Evolutionary conservation across 345 rosid genomes (phyloP).

Genomic region (Populus ilicifolia): DNA sequence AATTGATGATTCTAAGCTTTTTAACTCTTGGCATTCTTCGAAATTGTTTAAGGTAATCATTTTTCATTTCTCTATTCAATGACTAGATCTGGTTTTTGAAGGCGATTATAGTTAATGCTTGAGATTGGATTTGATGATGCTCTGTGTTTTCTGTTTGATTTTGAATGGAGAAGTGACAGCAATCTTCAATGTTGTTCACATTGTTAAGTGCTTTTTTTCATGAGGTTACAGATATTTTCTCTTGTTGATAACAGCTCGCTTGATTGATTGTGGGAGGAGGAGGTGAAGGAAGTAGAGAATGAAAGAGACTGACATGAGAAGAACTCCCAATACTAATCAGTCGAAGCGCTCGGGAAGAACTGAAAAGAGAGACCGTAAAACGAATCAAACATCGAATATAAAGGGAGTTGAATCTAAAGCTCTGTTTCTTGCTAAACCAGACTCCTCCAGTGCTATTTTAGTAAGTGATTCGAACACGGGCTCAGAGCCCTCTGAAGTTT

Average conservation of each 20-base stretch:
- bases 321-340: constrained; percentile 45
- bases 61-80: no score
- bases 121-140: background rate
- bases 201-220: background rate
- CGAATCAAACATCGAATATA: constrained; percentile 29
- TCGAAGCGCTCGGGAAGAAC: constrained; percentile 49
- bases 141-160: background rate
- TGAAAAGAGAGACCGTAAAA: constrained; percentile 47
- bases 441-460: constrained; percentile 19
- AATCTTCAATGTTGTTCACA: no score
- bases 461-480: constrained; percentile 58
- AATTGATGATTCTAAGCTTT: no score
- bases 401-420: constrained; percentile 49
- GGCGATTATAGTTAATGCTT: background rate
- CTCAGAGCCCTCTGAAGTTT: constrained; percentile 54
- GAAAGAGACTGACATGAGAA: constrained; percentile 55
- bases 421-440: constrained; percentile 33
- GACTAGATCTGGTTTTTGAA: background rate
- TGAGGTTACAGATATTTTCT: background rate
- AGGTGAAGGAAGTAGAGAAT: constrained; percentile 21
- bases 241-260: constrained; percentile 4
- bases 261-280: constrained; percentile 15
- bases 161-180: background rate
- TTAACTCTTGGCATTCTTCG: no score
- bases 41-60: no score